These are phyloP conservation scores for Boechera retrofracta DNA, from an alignment of 345 rosid species.

Conservation along the genomic window DNA sequence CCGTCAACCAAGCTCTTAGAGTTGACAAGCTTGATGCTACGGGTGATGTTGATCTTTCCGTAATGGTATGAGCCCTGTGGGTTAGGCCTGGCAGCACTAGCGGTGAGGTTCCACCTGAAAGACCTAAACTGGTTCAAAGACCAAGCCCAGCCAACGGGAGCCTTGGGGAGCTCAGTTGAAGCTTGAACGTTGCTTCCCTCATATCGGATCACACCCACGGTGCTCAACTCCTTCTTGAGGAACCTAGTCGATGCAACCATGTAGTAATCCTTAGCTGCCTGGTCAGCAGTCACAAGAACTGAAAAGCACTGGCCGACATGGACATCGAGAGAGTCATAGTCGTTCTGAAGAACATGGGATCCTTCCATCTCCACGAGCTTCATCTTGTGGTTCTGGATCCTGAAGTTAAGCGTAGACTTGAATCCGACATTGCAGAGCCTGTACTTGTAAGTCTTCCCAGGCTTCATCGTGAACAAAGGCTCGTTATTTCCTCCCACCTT, in stretches of 20 bases:
- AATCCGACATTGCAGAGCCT: conserved; percentile 70
- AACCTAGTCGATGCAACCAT: conserved; percentile 67
- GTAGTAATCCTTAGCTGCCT: conserved; percentile 62
- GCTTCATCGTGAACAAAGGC: conserved; percentile 63
- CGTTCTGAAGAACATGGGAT: conserved; percentile 67
- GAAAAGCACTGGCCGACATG: conserved; percentile 67
- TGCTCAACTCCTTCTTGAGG: conserved; percentile 41
- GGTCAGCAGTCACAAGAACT: conserved; percentile 62
- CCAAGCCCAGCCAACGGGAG: conserved; percentile 72
- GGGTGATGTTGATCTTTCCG: conserved; percentile 65
- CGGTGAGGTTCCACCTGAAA: conserved; percentile 73
- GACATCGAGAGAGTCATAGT: conserved; percentile 65
- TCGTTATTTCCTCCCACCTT: conserved; percentile 40
- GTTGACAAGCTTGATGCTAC: conserved; percentile 63
- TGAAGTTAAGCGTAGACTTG: conserved; percentile 62
- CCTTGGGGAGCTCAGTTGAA: conserved; percentile 51
- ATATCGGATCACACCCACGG: conserved; percentile 57
- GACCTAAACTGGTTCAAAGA: conserved; percentile 71
- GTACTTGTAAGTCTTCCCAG: conserved; percentile 57
- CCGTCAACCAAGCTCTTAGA: conserved; percentile 45
- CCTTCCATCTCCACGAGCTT: conserved; percentile 80
- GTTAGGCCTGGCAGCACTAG: conserved; percentile 75
- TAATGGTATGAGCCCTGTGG: conserved; percentile 80
- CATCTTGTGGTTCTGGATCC: conserved; percentile 67
- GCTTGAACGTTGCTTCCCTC: conserved; percentile 50